These are phyloP conservation scores for Leccinum broughii DNA, from an alignment of 768 basidiomycete genomes.

Conservation along the genomic window DNA sequence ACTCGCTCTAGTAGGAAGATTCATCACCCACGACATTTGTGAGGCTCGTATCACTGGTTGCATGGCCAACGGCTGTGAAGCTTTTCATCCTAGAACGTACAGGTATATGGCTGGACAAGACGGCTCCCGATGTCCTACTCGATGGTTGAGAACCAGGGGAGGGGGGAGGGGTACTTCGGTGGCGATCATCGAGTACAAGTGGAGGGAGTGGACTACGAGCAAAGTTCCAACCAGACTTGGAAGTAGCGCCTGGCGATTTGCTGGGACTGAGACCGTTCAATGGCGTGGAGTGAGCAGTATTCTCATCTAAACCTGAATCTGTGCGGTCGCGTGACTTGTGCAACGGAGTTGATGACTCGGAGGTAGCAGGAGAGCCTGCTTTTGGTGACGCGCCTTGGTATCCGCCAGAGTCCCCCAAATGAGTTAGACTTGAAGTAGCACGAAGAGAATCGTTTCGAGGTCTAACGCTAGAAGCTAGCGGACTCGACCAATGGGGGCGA, in stretches of 20 bases:
- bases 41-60: slow-evolving; percentile 21
- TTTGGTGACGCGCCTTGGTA: slow-evolving; percentile 8
- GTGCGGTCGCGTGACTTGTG: slow-evolving; percentile 7
- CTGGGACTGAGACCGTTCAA: slow-evolving; percentile 11
- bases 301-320: slow-evolving; percentile 1
- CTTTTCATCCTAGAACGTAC: slow-evolving; percentile 41
- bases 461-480: slow-evolving; percentile 12
- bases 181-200: slow-evolving; percentile 36
- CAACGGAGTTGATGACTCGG: background rate
- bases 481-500: slow-evolving; percentile 53
- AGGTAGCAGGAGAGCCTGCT: background rate
- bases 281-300: background rate
- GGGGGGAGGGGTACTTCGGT: slow-evolving; percentile 25
- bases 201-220: slow-evolving; percentile 42
- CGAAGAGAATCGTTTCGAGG: slow-evolving; percentile 17
- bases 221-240: slow-evolving; percentile 42
- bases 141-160: slow-evolving; percentile 26
- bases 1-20: slow-evolving; percentile 15
- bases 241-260: slow-evolving; percentile 24
- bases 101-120: slow-evolving; percentile 44
- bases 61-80: slow-evolving; percentile 3
- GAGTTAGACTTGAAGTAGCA: slow-evolving; percentile 21
- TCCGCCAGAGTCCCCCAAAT: slow-evolving; percentile 8
- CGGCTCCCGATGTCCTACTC: slow-evolving; percentile 25
- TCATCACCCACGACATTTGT: slow-evolving; percentile 26